Percentiles rank a stretch among this genome's conserved stretches.
Conservation (phyloP, 1,284 basidiomycete genomes). For the Apiotrichum sp. region DNA sequence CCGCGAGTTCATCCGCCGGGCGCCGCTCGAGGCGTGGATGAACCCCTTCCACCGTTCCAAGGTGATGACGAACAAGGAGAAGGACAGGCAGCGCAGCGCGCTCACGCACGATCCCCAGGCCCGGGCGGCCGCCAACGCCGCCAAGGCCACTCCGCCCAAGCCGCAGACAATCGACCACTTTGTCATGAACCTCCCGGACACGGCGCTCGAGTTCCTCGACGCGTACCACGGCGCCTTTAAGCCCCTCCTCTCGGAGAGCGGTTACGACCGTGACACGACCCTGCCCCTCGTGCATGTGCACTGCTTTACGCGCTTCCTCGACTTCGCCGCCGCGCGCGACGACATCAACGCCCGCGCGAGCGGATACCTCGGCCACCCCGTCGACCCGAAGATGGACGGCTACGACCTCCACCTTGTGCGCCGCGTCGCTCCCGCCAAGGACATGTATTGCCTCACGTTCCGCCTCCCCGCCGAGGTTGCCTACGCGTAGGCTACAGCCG, state of each 20-base stretch:
- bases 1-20: slow-evolving; percentile 67
- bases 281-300: slow-evolving; percentile 94
- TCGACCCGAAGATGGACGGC: slow-evolving; percentile 54
- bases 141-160: slow-evolving; percentile 3
- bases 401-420: slow-evolving; percentile 69
- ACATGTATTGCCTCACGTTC: slow-evolving; percentile 98
- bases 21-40: slow-evolving; percentile 54
- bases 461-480: slow-evolving; percentile 58
- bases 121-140: not conserved
- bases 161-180: slow-evolving; percentile 68
- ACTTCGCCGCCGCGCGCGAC: slow-evolving; percentile 57
- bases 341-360: slow-evolving; percentile 79
- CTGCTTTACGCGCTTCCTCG: slow-evolving; percentile 89
- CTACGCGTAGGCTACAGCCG: slow-evolving; percentile 9
- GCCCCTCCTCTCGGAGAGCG: slow-evolving; percentile 29
- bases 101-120: slow-evolving; percentile 1
- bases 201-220: slow-evolving; percentile 82
- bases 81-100: slow-evolving; percentile 27
- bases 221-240: slow-evolving; percentile 68
- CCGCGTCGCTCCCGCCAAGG: slow-evolving; percentile 91
- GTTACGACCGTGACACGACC: slow-evolving; percentile 20
- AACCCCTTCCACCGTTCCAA: slow-evolving; percentile 57
- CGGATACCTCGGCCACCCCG: slow-evolving; percentile 56
- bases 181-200: slow-evolving; percentile 95
- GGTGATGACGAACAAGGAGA: slow-evolving; percentile 13